Conservation (phyloP, 257 asterid genomes). For the Solanum chilense region DNA sequence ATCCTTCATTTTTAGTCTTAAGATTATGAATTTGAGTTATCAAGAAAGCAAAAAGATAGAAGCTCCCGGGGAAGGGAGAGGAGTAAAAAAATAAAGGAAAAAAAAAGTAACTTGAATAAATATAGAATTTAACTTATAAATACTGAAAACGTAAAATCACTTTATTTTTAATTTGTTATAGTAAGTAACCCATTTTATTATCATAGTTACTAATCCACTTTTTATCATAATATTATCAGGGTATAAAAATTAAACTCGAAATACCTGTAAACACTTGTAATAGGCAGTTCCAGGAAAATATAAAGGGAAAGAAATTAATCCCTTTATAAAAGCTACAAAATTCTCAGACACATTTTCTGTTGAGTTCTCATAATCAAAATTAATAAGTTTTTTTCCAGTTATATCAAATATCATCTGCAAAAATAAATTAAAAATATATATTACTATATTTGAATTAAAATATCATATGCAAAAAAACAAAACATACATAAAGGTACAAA, state of each 20-base stretch:
- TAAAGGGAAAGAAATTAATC: slow-evolving; percentile 81
- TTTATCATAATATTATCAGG: not conserved
- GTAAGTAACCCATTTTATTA: not conserved
- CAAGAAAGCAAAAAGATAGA: too few relatives aligned
- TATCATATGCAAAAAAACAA: slow-evolving; percentile 47
- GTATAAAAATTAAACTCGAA: not conserved
- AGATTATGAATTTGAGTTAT: too few relatives aligned
- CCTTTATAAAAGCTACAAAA: slow-evolving; percentile 68
- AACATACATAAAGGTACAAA: not conserved
- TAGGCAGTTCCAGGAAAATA: slow-evolving; percentile 87
- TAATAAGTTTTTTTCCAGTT: slow-evolving; percentile 70
- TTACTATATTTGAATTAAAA: slow-evolving; percentile 23
- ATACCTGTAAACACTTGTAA: slow-evolving; percentile 65
- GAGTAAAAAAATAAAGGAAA: too few relatives aligned
- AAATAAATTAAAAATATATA: not conserved
- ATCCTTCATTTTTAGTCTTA: too few relatives aligned
- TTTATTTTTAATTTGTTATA: not conserved
- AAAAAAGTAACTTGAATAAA: too few relatives aligned
- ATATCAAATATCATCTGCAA: slow-evolving; percentile 85
- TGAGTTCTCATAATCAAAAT: slow-evolving; percentile 55
- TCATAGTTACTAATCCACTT: not conserved
- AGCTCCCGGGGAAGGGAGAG: too few relatives aligned
- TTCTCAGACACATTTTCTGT: slow-evolving; percentile 46
- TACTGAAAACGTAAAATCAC: too few relatives aligned
- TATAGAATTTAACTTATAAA: too few relatives aligned